A percentile compares a stretch with the other conserved stretches of the same genome.
These are phyloP conservation scores for Beta vulgaris DNA, from an alignment of 148 eudicot genomes.

Conservation along the genomic window DNA sequence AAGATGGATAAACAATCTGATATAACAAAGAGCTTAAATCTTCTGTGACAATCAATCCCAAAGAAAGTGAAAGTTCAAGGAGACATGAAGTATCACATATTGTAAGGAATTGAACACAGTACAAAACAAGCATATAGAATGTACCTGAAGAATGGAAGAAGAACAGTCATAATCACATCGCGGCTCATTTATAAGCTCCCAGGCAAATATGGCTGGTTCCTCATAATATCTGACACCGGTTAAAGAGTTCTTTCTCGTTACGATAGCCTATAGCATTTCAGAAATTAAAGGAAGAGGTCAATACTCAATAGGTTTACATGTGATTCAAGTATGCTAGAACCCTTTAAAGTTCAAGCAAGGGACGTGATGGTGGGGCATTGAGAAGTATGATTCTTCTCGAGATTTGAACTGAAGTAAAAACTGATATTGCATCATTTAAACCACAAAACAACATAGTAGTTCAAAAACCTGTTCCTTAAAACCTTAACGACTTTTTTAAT, in stretches of 20 bases:
- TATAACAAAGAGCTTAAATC: not conserved
- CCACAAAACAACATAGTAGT: not conserved
- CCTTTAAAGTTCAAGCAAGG: not conserved
- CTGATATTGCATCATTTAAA: not conserved
- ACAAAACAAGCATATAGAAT: not conserved
- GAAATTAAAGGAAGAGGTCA: not conserved
- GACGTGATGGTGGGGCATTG: not conserved
- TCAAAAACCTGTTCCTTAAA: not conserved
- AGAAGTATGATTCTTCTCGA: not conserved
- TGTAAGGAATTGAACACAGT: not conserved
- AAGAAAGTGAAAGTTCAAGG: not conserved
- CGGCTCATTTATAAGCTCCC: slow-evolving; percentile 62
- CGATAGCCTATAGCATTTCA: slow-evolving; percentile 37
- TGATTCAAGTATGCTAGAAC: not conserved
- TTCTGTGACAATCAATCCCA: not conserved
- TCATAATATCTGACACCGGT: slow-evolving; percentile 48
- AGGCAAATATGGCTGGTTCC: slow-evolving; percentile 55
- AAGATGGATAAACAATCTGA: not conserved
- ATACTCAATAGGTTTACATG: not conserved
- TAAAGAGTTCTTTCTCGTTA: slow-evolving; percentile 46
- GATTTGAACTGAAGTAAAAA: not conserved
- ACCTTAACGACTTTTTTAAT: too few relatives aligned
- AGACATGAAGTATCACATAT: not conserved
- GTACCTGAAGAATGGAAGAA: slow-evolving; percentile 43
- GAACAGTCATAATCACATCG: slow-evolving; percentile 44